phyloP scores from a whole-genome alignment of 108 stramenopile species.

The Aurantiochytrium sp. region DNA sequence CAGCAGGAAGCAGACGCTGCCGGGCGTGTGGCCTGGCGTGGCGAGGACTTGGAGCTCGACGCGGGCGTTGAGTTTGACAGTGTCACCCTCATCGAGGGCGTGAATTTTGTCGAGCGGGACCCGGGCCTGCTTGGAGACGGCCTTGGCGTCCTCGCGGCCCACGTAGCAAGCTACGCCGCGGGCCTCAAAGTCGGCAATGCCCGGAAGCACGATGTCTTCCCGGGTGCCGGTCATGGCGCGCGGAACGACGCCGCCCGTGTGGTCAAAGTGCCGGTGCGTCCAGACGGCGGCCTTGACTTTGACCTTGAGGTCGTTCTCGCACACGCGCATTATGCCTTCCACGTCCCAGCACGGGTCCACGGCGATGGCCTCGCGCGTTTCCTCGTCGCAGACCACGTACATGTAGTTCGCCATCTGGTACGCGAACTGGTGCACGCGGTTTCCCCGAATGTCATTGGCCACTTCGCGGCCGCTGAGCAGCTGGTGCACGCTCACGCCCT shows the following conservation, averaged over 20 bases:
- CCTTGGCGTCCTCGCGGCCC: background rate
- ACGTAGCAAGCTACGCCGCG: background rate
- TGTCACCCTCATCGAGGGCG: background rate
- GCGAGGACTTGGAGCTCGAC: background rate
- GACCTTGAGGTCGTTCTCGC: background rate
- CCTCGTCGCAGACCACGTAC: background rate
- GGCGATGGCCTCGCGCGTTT: background rate
- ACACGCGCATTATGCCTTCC: background rate
- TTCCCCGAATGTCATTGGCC: background rate
- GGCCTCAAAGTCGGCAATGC: background rate
- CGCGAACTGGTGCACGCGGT: background rate
- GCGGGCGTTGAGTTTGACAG: background rate
- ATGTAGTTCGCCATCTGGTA: constrained; percentile 26
- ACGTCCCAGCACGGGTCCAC: constrained; percentile 14
- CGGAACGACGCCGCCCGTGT: background rate
- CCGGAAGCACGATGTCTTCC: background rate
- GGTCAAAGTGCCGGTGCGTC: constrained; percentile 17
- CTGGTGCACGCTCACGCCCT: background rate
- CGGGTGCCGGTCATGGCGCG: background rate
- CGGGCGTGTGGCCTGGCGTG: constrained; percentile 11
- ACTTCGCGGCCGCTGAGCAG: constrained; percentile 7
- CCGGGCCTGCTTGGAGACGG: background rate
- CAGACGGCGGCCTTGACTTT: background rate
- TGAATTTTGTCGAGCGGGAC: background rate
- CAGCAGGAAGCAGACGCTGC: background rate